Evolutionary conservation across 1,139 yeast genomes (phyloP), one percentile per base, ranked within the genome.

Genomic region (Yamadazyma dushanensis): DNA sequence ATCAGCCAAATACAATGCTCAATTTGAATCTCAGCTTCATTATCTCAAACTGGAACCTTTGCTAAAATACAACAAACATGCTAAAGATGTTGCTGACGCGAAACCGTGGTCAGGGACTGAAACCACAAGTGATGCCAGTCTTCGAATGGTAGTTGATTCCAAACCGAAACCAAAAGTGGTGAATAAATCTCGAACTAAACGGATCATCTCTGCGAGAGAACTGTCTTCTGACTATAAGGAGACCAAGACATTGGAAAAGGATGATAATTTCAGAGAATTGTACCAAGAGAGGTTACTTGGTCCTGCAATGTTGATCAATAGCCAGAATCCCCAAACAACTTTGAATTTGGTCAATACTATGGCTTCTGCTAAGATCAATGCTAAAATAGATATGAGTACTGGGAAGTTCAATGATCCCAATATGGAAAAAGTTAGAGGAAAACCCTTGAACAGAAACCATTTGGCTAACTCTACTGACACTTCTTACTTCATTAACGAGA

Each of bases 361-460:
- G 32, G 96, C 96, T 0, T 85, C 85, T 40, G 80, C 80, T 28
- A 67, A 79, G 34, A 86, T 88, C 16, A 87, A 83, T 50, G 89
- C 86, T 15, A 80, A 84, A 1, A 78, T 83, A 43, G 73, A 78
- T 39, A 70, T 77, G 26, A 37, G 46, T 16, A 66, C 73, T 0
- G 96, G 96, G 0, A 81, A 76, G 28, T 88, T 88, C 51, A 66
- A 74, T 4, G 70, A 74, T 36, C 60, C 57, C 2, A 62, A 55
- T 14, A 63, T 88, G 56, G 51, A 58, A 0, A 47, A 53, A 4
- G 76, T 81, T 0, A 61, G 95, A 38, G 95, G 95, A 0, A 69
- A 75, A 46, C 82, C 83, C 2, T 51, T 83, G 17, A 68, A 69
- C 26, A 53, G 55, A 24, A 76, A 71, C 14, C 86, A 85, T 51